A percentile compares a stretch with the other conserved stretches of the same genome.
Evolutionary conservation across 331 rosid genomes (phyloP).

Genomic region (Dryas integrifolia): DNA sequence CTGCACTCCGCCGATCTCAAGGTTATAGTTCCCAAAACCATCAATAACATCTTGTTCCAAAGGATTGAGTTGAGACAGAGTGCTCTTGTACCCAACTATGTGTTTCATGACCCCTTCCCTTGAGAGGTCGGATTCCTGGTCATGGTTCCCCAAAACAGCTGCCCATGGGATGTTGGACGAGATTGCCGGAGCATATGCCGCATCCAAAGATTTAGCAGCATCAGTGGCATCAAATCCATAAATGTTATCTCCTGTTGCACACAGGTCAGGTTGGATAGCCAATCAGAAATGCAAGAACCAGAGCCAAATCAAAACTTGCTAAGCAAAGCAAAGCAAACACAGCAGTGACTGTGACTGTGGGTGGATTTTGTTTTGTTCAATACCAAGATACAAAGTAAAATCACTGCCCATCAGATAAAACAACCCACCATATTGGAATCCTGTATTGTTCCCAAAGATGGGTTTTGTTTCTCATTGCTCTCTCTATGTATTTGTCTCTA

Average conservation of each 20-base stretch:
- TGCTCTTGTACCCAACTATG: constrained; percentile 59
- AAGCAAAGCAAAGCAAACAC: neutral
- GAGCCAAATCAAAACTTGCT: neutral
- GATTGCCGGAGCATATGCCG: constrained; percentile 81
- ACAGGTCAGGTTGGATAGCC: neutral
- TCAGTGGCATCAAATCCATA: constrained; percentile 57
- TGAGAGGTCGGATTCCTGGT: constrained; percentile 80
- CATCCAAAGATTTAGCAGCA: constrained; percentile 60
- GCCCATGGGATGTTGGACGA: constrained; percentile 75
- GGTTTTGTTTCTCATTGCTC: neutral
- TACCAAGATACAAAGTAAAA: neutral
- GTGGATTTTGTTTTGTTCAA: too few relatives aligned
- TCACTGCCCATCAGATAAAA: neutral
- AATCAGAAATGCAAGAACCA: neutral
- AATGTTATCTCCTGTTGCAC: constrained; percentile 68
- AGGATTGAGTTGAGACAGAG: constrained; percentile 71
- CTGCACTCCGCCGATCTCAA: constrained; percentile 64
- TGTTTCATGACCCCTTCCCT: constrained; percentile 83
- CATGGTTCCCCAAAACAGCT: constrained; percentile 89
- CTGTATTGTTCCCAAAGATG: neutral
- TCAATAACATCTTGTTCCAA: constrained; percentile 41
- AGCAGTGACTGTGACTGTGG: neutral
- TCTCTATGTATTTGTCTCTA: too few relatives aligned
- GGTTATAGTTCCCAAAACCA: constrained; percentile 85
- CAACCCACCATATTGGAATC: neutral